A percentile compares a stretch with the other conserved stretches of the same genome.
Evolutionary conservation across 1,139 yeast genomes (phyloP).

Genomic region (Arxiozyma heterogenica): DNA sequence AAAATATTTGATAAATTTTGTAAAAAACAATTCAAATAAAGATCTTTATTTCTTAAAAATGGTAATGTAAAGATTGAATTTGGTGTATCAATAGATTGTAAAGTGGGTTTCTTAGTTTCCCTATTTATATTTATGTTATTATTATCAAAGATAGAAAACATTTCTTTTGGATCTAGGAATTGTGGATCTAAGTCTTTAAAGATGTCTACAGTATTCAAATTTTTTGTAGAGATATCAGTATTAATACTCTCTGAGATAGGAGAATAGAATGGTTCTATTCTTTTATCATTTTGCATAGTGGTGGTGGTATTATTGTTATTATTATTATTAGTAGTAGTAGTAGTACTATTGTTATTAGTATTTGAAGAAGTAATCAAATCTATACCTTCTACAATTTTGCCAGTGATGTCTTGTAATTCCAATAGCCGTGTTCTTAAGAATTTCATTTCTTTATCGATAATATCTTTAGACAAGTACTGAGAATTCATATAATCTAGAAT

Average conservation of each 20-base stretch:
- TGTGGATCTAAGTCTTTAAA: slow-evolving; percentile 23
- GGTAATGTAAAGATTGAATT: slow-evolving; percentile 9
- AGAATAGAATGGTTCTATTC: background rate
- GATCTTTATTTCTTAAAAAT: slow-evolving; percentile 17
- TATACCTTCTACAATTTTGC: slow-evolving; percentile 15
- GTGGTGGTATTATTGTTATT: background rate
- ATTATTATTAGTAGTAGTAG: background rate
- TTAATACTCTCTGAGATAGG: background rate
- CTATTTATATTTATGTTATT: background rate
- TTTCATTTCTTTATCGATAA: slow-evolving; percentile 22
- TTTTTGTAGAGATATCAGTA: background rate
- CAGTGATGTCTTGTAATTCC: slow-evolving; percentile 26
- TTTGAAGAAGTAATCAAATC: slow-evolving; percentile 10
- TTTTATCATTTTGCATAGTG: too few relatives aligned
- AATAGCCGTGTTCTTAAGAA: slow-evolving; percentile 23
- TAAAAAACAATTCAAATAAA: slow-evolving; percentile 13
- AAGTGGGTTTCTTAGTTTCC: background rate
- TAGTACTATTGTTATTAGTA: slow-evolving; percentile 1
- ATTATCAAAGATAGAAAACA: slow-evolving; percentile 14
- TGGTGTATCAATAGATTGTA: slow-evolving; percentile 8
- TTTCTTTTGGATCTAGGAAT: slow-evolving; percentile 16
- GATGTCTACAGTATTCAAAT: slow-evolving; percentile 9
- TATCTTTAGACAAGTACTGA: slow-evolving; percentile 22
- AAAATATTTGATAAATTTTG: slow-evolving; percentile 10
- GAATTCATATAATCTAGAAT: slow-evolving; percentile 23